Base-by-base conservation (phyloP, 2,329 filamentous ascomycete species). In the Cordyceps javanica region DNA sequence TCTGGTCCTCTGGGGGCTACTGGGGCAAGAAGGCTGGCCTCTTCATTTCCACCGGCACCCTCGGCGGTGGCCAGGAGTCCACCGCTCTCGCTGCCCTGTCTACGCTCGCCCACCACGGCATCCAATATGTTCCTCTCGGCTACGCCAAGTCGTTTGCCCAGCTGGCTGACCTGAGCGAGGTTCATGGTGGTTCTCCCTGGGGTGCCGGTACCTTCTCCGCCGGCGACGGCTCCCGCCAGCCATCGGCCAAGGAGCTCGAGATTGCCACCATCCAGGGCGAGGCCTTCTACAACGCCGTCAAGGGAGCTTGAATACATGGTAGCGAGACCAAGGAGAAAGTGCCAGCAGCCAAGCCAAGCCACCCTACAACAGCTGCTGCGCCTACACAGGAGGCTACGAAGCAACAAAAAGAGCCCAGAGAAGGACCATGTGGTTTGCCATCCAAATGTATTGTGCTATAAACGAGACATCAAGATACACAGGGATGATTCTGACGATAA, bases 91-190 rank as follows among this genome's bases (percentile, higher is more conserved):
- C 87, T 34, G 78, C 87, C 70, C 85, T 97, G 83, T 91, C 87
- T 69, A 97, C 93, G 19, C 79, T 97, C 56, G 74, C 87, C 60
- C 94, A 97, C 78, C 94, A 97, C 79, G 94, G 94, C 68, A 88
- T 97, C 77, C 88, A 94, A 80, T 97, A 88, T 73, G 91, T 97
- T n/a, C 94, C 94, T 50, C 81, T 97, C 56, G 94, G 94, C 57
- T 97, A 96, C 81, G 87, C 89, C 76, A 89, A 87, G 67, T 77
- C 85, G 51, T 97, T 96, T 70, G 70, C 70, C 60, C 75, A 85
- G 62, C 75, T 96, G 63, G 71, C 86, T 63, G 87, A 92, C 75
- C 73, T 96, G 36, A 70, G 70, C 30, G 91, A 97, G 79, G 81
- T 94, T 62, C 90, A 89, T 71, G 94, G 94, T 68, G 94, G 94